A percentile compares a stretch with the other conserved stretches of the same genome.
Evolutionary conservation across 2,329 filamentous ascomycete species (phyloP).

Genomic region (Cucurbitaria berberidis): DNA sequence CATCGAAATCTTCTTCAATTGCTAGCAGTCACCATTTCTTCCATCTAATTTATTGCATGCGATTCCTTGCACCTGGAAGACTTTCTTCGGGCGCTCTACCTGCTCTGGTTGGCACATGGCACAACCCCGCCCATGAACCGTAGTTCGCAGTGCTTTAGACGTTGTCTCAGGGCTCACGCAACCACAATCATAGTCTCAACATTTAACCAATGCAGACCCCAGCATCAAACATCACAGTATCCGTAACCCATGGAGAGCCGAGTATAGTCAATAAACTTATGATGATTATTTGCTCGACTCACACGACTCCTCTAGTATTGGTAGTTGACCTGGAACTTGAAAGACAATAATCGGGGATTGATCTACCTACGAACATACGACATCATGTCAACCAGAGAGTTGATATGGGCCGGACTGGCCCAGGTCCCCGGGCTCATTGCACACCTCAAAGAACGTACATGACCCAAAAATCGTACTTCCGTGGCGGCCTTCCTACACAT

Average conservation of each 20-base stretch:
- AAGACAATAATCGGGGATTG: neutral
- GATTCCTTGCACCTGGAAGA: too few species aligned
- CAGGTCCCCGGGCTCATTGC: neutral
- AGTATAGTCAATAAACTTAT: too few species aligned
- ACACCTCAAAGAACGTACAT: neutral
- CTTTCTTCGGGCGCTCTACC: too few species aligned
- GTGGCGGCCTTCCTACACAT: neutral
- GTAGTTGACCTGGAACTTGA: neutral
- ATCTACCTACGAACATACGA: neutral
- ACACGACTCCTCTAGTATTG: neutral
- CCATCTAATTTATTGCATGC: too few species aligned
- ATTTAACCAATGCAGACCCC: neutral
- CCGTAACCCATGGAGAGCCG: neutral
- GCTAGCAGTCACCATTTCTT: too few species aligned
- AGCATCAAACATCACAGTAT: neutral
- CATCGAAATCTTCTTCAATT: too few species aligned
- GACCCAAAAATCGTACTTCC: neutral
- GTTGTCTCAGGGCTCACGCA: neutral
- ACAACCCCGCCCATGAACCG: slow-evolving; percentile 7
- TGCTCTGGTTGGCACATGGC: neutral
- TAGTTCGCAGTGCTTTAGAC: neutral
- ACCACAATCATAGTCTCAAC: neutral
- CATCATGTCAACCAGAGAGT: slow-evolving; percentile 9
- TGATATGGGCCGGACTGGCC: neutral
- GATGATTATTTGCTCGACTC: neutral